A percentile compares a stretch with the other conserved stretches of the same genome.
These are phyloP conservation scores for Saccharomyces pastorianus DNA, from an alignment of 1,139 yeast species.

Conservation along the genomic window DNA sequence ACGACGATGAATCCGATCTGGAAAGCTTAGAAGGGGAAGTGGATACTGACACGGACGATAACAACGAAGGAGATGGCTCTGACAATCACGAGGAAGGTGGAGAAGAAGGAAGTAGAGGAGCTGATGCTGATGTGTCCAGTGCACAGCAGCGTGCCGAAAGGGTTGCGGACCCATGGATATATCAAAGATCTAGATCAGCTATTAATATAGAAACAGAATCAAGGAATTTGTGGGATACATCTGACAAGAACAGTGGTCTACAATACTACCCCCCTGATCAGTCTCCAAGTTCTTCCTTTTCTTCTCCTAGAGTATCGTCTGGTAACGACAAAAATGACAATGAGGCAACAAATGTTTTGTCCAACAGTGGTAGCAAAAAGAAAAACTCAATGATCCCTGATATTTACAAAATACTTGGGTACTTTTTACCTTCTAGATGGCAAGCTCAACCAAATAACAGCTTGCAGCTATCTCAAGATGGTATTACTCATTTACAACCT, in stretches of 20 bases:
- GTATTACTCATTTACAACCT: conserved; percentile 21
- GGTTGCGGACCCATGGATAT: neutral
- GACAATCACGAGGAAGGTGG: conserved; percentile 16
- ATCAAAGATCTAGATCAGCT: neutral
- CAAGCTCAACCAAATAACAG: conserved; percentile 26
- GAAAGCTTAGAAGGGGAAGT: conserved; percentile 8
- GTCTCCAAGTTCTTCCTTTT: neutral
- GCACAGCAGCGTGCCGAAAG: neutral
- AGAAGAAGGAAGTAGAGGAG: conserved; percentile 3
- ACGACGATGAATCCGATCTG: conserved; percentile 5
- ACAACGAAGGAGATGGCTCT: conserved; percentile 14
- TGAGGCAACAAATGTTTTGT: neutral
- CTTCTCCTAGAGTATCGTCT: neutral
- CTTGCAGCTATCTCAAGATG: conserved; percentile 29
- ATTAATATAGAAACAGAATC: neutral
- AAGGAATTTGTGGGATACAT: neutral
- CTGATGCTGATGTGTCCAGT: conserved; percentile 9
- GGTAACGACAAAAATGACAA: neutral
- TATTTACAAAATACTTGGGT: conserved; percentile 21
- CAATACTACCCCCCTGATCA: neutral
- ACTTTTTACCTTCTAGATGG: conserved; percentile 36
- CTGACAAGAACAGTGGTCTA: neutral
- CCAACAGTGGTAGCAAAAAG: conserved; percentile 5
- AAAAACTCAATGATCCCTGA: conserved; percentile 17
- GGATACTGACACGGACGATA: conserved; percentile 11